Percentiles rank a stretch among this genome's conserved stretches.
Conservation (phyloP, 495 filamentous ascomycete genomes). For the Penicillium atrosanguineum region DNA sequence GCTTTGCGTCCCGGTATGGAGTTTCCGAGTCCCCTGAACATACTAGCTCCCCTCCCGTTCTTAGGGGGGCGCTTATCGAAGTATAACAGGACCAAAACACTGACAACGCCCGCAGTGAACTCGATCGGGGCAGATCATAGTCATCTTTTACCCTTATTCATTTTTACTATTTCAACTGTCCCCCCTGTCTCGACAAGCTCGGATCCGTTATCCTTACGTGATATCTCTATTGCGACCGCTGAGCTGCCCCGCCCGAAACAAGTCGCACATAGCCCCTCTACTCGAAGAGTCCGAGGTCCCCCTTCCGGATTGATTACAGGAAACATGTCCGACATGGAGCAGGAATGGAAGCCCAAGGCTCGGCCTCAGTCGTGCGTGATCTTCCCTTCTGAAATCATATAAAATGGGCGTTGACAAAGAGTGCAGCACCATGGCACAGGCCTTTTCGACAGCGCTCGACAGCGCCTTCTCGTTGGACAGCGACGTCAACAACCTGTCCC, state of each 20-base stretch:
- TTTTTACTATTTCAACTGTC: conserved; percentile 6
- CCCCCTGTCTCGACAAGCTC: conserved; percentile 20
- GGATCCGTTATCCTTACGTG: neutral
- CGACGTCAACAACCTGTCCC: conserved; percentile 70
- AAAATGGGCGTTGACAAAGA: conserved; percentile 24
- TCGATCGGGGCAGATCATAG: conserved; percentile 10
- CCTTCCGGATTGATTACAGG: conserved; percentile 4
- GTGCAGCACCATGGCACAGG: conserved; percentile 77
- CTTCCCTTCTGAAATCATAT: conserved; percentile 5
- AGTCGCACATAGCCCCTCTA: conserved; percentile 10
- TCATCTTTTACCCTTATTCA: neutral
- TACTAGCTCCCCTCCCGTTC: conserved; percentile 3
- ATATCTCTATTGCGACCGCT: conserved; percentile 4
- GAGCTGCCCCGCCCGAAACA: conserved; percentile 18
- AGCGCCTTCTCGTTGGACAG: conserved; percentile 85
- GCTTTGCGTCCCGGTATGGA: conserved; percentile 7
- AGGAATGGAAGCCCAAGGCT: conserved; percentile 73
- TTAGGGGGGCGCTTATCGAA: conserved; percentile 8
- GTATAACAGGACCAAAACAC: conserved; percentile 7
- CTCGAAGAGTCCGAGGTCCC: conserved; percentile 2
- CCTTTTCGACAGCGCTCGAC: conserved; percentile 82
- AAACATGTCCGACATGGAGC: conserved; percentile 62
- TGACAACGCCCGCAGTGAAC: neutral
- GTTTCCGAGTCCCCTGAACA: neutral
- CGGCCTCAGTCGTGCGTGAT: conserved; percentile 80